phyloP scores from a whole-genome alignment of 2,329 filamentous ascomycete genomes.

The Penicillium fuscoglaucum region DNA sequence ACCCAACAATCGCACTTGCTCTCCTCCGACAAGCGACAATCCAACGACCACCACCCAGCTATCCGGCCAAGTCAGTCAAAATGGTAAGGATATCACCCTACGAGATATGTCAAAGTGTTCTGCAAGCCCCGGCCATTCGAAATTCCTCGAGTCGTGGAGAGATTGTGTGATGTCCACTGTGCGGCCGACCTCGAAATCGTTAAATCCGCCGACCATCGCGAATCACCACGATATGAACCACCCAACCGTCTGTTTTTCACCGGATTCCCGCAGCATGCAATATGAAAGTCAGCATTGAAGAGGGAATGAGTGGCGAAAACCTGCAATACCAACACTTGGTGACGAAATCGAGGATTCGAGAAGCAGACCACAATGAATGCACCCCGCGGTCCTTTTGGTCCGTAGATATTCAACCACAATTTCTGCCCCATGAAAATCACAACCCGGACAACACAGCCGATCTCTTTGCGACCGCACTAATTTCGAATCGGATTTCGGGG shows the following conservation, averaged over 20 bases:
- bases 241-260: neutral
- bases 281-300: neutral
- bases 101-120: constrained; percentile 23
- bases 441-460: neutral
- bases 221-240: constrained; percentile 1
- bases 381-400: neutral
- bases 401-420: neutral
- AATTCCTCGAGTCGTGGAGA: constrained; percentile 18
- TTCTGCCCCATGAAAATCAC: neutral
- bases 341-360: neutral
- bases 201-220: constrained; percentile 17
- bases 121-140: constrained; percentile 27
- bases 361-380: neutral
- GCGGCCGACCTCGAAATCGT: constrained; percentile 23
- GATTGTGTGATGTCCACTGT: constrained; percentile 19
- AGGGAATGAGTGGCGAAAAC: constrained; percentile 1
- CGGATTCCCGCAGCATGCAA: neutral
- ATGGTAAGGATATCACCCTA: constrained; percentile 42
- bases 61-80: constrained; percentile 51
- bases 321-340: neutral
- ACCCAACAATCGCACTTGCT: constrained; percentile 38
- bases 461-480: constrained; percentile 7
- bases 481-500: constrained; percentile 15
- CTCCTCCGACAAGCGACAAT: constrained; percentile 43
- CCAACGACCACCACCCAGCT: constrained; percentile 45